phyloP scores from a whole-genome alignment of 2,329 filamentous ascomycete genomes.

The Sarocladium kiliense region DNA sequence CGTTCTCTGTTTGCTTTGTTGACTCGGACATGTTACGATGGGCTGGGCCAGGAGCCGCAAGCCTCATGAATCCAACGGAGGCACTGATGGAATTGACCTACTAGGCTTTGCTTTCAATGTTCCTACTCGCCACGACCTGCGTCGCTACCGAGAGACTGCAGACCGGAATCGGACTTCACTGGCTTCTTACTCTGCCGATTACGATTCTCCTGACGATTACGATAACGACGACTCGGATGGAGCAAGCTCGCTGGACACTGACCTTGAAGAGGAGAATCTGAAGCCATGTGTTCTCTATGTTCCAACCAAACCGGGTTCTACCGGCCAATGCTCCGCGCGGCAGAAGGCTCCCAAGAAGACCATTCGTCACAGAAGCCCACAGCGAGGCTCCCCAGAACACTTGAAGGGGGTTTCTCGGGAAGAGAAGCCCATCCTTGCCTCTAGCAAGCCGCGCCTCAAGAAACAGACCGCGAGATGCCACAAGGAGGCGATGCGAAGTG shows the following conservation, averaged over 20 bases:
- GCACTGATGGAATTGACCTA: conserved; percentile 6
- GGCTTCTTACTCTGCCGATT: conserved; percentile 8
- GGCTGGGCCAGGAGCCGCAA: conserved; percentile 12
- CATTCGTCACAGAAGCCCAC: too few relatives aligned
- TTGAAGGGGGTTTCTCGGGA: too few relatives aligned
- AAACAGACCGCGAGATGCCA: too few relatives aligned
- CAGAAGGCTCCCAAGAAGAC: too few relatives aligned
- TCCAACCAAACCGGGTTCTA: neutral
- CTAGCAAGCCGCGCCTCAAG: too few relatives aligned
- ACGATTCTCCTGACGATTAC: too few relatives aligned
- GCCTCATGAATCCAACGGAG: conserved; percentile 11
- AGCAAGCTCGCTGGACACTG: neutral
- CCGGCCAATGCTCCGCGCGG: too few relatives aligned
- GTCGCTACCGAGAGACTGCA: conserved; percentile 9
- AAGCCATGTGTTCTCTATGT: neutral
- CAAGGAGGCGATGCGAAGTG: too few relatives aligned
- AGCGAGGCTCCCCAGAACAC: too few relatives aligned
- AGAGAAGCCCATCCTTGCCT: too few relatives aligned
- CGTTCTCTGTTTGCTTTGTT: neutral
- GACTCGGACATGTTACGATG: conserved; percentile 9
- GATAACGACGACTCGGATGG: conserved; percentile 1
- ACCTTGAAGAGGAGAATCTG: neutral
- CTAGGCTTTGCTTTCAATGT: conserved; percentile 16
- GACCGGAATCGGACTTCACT: neutral
- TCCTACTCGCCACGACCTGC: conserved; percentile 14